Evolutionary conservation across 73 alveolate genomes (phyloP), one percentile per base, ranked within the genome.

Genomic region (Durusdinium trenchii): DNA sequence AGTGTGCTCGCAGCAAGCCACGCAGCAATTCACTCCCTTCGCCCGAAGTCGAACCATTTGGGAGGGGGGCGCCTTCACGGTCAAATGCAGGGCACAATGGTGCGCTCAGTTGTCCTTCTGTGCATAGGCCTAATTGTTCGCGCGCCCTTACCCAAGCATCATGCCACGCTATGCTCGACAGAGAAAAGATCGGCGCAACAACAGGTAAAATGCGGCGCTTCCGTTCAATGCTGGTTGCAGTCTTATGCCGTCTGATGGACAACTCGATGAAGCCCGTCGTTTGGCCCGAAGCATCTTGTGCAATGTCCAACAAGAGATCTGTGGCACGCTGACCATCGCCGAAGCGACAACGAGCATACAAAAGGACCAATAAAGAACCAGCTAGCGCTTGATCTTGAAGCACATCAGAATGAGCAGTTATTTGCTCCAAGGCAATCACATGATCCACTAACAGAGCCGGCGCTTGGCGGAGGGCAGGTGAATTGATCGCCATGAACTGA

Each of bases 291-390:
- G 40, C 40, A 26, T 9, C 7, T 5, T 40, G 18, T 6, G 76
- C 87, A 40, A 38, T n/a, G 46, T 81, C 91, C 62, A 81, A 30
- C 12, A 40, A 7, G 18, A 43, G 47, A 5, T 64, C 43, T 6
- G 91, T 6, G 10, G 91, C 91, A 23, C 91, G 91, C 46, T 81
- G 91, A 1, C 91, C 91, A 78, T 81, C 91, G 9, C 91, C 91
- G 47, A 81, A 81, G 7, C 91, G 91, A 28, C 91, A 81, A 20
- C 91, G 91, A 28, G 67, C 69, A 50, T 81, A 81, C 45, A 81
- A 28, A n/a, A 81, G n/a, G 40, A 78, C 20, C 87, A 78, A 50
- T 38, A 81, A 28, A 23, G 91, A 81, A 6, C 91, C 91, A 3
- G 91, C 91, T 16, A 43, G 67, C 10, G 18, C 47, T 32, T 67